These are phyloP conservation scores for Huntiella abstrusa DNA, from an alignment of 2,329 filamentous ascomycete species.

Conservation along the genomic window DNA sequence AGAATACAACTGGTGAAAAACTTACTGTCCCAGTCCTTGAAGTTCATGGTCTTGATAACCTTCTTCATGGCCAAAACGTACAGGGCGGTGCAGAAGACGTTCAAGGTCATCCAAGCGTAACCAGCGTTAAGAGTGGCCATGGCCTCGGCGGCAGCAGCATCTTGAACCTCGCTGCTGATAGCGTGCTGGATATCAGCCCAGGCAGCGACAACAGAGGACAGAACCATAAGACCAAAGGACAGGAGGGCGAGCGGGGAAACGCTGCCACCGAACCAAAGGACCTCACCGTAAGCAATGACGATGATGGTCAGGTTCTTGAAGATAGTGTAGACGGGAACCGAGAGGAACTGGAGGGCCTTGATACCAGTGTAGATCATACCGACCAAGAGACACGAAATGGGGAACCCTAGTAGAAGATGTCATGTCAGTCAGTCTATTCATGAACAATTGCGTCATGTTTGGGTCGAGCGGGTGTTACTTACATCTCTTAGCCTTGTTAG, in stretches of 20 bases:
- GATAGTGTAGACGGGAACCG: slow-evolving; percentile 96
- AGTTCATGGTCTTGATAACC: slow-evolving; percentile 98
- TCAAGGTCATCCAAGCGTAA: slow-evolving; percentile 95
- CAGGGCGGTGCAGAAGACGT: slow-evolving; percentile 83
- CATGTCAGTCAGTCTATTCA: neutral
- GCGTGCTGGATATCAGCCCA: slow-evolving; percentile 94
- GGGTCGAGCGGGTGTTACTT: slow-evolving; percentile 18
- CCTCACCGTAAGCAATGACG: slow-evolving; percentile 93
- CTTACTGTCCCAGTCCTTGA: slow-evolving; percentile 98
- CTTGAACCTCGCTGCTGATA: slow-evolving; percentile 39
- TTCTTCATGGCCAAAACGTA: slow-evolving; percentile 92
- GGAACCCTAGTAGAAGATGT: slow-evolving; percentile 50
- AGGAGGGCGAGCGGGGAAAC: slow-evolving; percentile 76
- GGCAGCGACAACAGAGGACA: slow-evolving; percentile 83
- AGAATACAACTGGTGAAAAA: slow-evolving; percentile 15
- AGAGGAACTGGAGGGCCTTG: slow-evolving; percentile 89
- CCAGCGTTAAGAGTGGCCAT: slow-evolving; percentile 84
- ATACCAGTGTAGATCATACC: slow-evolving; percentile 98
- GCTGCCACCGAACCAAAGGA: slow-evolving; percentile 91
- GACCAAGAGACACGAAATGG: slow-evolving; percentile 84
- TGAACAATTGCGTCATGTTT: neutral
- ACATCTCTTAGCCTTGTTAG: slow-evolving; percentile 86
- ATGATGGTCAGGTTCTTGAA: slow-evolving; percentile 99
- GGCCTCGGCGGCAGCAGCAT: slow-evolving; percentile 46
- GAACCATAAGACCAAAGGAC: slow-evolving; percentile 90